Base-by-base conservation (phyloP, 2,329 filamentous ascomycete genomes). In the Chaetomium olivaceum region DNA sequence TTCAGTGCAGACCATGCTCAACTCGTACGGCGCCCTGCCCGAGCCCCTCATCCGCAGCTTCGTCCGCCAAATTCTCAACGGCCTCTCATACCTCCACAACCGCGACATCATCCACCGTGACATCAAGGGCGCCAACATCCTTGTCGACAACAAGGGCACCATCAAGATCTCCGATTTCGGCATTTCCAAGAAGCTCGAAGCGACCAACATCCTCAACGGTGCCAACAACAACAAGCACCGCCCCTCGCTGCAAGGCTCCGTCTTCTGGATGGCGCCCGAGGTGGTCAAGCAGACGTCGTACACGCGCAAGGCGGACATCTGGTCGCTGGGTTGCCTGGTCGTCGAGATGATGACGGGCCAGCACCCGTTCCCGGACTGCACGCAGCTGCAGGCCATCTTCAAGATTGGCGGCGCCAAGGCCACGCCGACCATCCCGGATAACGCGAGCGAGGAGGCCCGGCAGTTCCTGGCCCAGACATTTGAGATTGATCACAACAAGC, bases 81-180 rank as follows among this genome's bases (percentile, higher is more conserved):
- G 95, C 56, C 85, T 99, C 33, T 93, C 91, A 3, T 99, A 98
- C 76, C 87, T 99, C 19, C 95, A 99, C 80, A 90, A 90, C 75
- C 88, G 90, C 70, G 95, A 97, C 75, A 99, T 99, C 75, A 98
- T 99, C 73, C 95, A 99, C 77, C 91, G 95, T 67, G 95, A 99
- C 75, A 98, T 99, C 85, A 99, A 99, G 82, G 95, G 95, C 57
- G 95, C 95, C 77, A 99, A 99, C 76, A 96, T 99, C 71, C 88
- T 99, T 5, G 95, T 99, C 64, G 95, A 99, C 81, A 98, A 98
- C 83, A 97, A 98, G 80, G 95, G 95, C 65, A 94, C 92, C 8
- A 96, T 99, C 80, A 99, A 99, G 81, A 99, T 99, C 71, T 98
- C 94, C 9, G 95, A 99, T 82, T 99, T 99, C 73, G 95, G 95